Evolutionary conservation across 1,284 basidiomycete genomes (phyloP), one percentile per base, ranked within the genome.

Genomic region (Ceratobasidium theobromae): DNA sequence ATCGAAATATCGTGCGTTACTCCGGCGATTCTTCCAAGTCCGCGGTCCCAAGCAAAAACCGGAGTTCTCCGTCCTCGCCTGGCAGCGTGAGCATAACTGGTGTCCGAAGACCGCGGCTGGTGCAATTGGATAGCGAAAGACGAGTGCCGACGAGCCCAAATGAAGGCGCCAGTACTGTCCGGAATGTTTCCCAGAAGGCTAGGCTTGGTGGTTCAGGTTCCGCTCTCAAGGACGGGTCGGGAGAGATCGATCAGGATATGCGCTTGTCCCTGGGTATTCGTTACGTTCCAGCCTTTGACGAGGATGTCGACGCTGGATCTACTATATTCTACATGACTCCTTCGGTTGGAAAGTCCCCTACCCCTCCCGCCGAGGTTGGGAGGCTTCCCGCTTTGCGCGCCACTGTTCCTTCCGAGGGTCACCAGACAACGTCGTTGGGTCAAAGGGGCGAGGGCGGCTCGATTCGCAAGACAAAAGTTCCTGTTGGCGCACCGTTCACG

Each of bases 241-340:
- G 70, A 23, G 71, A 69, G n/a, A 70, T 69, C 32, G 69, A 71
- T 25, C 71, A 67, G 79, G 81, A 74, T 74, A 76, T 35, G 86
- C 89, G 72, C 84, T 87, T 91, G 35, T 79, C 79, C 30, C 81
- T 86, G 71, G 86, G 86, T 8, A 79, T 89, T 70, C 84, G 84
- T 70, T 90, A 88, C 69, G 85, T 89, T 28, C 82, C 83, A 60
- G 82, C 85, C 14, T 77, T 89, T 58, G 84, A 81, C 60, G 74
- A 60, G 33, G 64, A 28, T 3, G 43, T 43, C 32, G 41, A 58
- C 18, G 40, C 49, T 12, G 66, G 51, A 9, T 53, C 49, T 53
- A 49, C 55, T 14, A 41, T 67, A 5, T 67, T 67, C 41, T 67
- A 55, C 30, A 45, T 55, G 53, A 55, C 65, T 30, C 65, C 65